Conservation (phyloP, 352 stramenopile species). For the Lagenidium giganteum region DNA sequence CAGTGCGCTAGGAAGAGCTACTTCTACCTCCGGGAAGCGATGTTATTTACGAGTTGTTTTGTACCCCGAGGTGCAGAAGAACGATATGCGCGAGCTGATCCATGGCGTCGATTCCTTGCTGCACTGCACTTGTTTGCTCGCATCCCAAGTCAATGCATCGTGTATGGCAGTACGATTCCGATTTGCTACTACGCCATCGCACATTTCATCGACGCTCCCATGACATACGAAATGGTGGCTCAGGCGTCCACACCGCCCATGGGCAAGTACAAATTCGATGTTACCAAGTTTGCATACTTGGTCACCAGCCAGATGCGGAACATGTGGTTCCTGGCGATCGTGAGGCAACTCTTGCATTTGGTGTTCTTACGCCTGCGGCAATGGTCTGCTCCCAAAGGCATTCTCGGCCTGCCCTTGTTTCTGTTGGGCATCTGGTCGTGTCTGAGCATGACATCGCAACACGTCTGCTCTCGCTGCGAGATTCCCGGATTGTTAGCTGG, state of each 20-base stretch:
- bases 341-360: slow-evolving; percentile 1
- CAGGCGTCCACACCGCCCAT: slow-evolving; percentile 1
- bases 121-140: slow-evolving; percentile 3
- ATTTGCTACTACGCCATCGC: slow-evolving; percentile 16
- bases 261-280: slow-evolving; percentile 3
- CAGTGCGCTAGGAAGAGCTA: background rate
- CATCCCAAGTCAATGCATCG: slow-evolving; percentile 12
- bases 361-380: background rate
- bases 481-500: no score
- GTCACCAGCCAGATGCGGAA: slow-evolving; percentile 13
- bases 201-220: slow-evolving; percentile 8
- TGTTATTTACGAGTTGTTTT: slow-evolving; percentile 4
- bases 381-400: slow-evolving; percentile 1
- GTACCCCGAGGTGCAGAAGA: background rate
- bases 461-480: no score
- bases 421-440: slow-evolving; percentile 3
- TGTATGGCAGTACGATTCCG: slow-evolving; percentile 13
- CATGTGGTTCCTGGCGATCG: slow-evolving; percentile 7
- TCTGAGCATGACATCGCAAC: slow-evolving; percentile 3
- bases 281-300: slow-evolving; percentile 1
- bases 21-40: background rate
- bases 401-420: slow-evolving; percentile 3
- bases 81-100: no score
- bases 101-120: no score
- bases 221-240: slow-evolving; percentile 9